phyloP scores from a whole-genome alignment of 1,139 yeast genomes.

The Eremothecium cymbalariae region DNA sequence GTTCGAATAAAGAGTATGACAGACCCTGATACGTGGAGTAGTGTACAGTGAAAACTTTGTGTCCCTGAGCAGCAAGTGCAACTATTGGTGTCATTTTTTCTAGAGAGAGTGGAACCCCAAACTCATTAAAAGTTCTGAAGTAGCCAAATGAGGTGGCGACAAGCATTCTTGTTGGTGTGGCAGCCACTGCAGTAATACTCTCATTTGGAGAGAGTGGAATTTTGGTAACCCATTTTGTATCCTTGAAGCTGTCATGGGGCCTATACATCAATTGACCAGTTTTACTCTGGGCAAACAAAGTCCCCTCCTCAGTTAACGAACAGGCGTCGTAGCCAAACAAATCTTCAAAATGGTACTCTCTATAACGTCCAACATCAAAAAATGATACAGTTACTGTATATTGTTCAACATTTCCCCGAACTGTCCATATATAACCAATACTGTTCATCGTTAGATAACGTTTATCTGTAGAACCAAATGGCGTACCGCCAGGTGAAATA shows the following conservation, averaged over 20 bases:
- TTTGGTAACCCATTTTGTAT: slow-evolving; percentile 37
- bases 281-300: slow-evolving; percentile 49
- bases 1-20: slow-evolving; percentile 27
- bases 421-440: slow-evolving; percentile 77
- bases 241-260: slow-evolving; percentile 34
- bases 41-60: slow-evolving; percentile 26
- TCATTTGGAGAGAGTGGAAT: slow-evolving; percentile 38
- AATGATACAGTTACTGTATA: slow-evolving; percentile 77
- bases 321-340: slow-evolving; percentile 64
- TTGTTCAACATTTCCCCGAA: slow-evolving; percentile 42
- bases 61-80: slow-evolving; percentile 41
- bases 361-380: slow-evolving; percentile 70
- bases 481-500: slow-evolving; percentile 71
- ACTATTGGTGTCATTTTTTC: slow-evolving; percentile 48
- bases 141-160: slow-evolving; percentile 53
- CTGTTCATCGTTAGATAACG: slow-evolving; percentile 77
- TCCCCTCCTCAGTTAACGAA: slow-evolving; percentile 57
- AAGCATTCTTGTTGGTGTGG: slow-evolving; percentile 42
- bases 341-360: slow-evolving; percentile 84
- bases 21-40: slow-evolving; percentile 26
- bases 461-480: slow-evolving; percentile 57
- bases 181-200: slow-evolving; percentile 43
- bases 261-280: slow-evolving; percentile 36
- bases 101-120: slow-evolving; percentile 48
- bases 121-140: slow-evolving; percentile 45